Base-by-base conservation (phyloP, 2,329 filamentous ascomycete genomes). In the Penicillium fuscoglaucum region DNA sequence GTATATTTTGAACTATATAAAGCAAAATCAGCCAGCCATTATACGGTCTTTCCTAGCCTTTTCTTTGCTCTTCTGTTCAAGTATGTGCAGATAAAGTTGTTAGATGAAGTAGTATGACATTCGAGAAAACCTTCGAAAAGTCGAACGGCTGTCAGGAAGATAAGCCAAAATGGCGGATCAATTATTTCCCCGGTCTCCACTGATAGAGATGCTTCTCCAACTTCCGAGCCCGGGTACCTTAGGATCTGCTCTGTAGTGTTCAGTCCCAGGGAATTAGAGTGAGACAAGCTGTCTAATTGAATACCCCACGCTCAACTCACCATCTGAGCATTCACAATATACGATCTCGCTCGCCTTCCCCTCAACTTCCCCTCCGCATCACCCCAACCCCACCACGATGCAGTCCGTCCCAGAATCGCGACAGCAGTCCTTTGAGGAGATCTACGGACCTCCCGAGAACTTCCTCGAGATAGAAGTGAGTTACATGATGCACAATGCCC, bases 361-460 rank as follows among this genome's bases (percentile, higher is more conserved):
- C 44, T 39, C 45, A 43, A 45, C 29, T 44, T 37, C 21, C 35
- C 44, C 37, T 44, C 44, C 40, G 39, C 47, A 55, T 31, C 52
- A 46, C 45, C 31, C 43, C 39, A 40, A 54, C 57, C 58, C 61
- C 58, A 57, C 51, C 66, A 77, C 66, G 49, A 87, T 87, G 85
- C 84, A 87, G 75, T 83, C 84, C 58, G 80, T 87, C 68, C 84
- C 85, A 47, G 84, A 87, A 65, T 79, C 90, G 67, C 90, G 93
- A 70, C 87, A 90, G 79, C 95, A 99, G 82, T 95, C 90, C 73
- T 98, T 97, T 74, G 95, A 99, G 79, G 95, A 99, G 83, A 96
- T 98, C 76, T 99, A 99, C 78, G 95, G 93, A 15, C 91, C 93
- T 48, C 95, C 95, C 6, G 95, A 99, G 83, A 99, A 99, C 82